Conservation (phyloP, 78 protist genomes). For the Cavenderia fasciculata region DNA sequence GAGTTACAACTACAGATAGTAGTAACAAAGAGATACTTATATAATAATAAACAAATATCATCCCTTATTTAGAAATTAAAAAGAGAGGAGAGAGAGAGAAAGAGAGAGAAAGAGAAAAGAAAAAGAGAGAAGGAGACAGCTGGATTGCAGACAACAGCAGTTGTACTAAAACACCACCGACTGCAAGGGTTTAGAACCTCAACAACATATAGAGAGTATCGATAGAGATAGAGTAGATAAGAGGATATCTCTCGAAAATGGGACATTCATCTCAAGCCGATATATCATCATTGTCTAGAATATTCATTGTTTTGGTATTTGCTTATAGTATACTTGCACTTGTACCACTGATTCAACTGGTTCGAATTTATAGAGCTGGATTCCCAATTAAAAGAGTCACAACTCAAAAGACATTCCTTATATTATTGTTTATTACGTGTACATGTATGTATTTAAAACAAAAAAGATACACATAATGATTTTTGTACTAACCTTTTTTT, state of each 20-base stretch:
- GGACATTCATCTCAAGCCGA: neutral
- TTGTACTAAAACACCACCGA: no score
- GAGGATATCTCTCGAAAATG: neutral
- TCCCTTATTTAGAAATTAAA: no score
- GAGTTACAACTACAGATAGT: no score
- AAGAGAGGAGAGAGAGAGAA: no score
- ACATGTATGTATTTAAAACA: constrained; percentile 23
- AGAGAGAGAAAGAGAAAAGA: no score
- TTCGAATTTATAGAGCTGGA: constrained; percentile 8
- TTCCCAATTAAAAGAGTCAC: constrained; percentile 20
- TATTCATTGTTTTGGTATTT: neutral
- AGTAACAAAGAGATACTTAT: no score
- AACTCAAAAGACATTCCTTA: constrained; percentile 45
- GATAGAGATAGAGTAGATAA: neutral
- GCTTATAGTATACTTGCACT: neutral
- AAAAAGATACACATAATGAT: neutral
- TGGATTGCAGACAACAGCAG: no score
- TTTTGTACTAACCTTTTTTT: neutral
- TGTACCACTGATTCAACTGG: constrained; percentile 11
- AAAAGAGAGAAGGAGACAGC: no score
- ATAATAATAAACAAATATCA: no score
- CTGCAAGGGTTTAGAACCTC: no score
- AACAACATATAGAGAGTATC: no score
- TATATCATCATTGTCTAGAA: neutral
- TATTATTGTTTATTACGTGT: constrained; percentile 25